Evolutionary conservation across 768 basidiomycete genomes (phyloP).

Genomic region (Hygrocybe coccinea): DNA sequence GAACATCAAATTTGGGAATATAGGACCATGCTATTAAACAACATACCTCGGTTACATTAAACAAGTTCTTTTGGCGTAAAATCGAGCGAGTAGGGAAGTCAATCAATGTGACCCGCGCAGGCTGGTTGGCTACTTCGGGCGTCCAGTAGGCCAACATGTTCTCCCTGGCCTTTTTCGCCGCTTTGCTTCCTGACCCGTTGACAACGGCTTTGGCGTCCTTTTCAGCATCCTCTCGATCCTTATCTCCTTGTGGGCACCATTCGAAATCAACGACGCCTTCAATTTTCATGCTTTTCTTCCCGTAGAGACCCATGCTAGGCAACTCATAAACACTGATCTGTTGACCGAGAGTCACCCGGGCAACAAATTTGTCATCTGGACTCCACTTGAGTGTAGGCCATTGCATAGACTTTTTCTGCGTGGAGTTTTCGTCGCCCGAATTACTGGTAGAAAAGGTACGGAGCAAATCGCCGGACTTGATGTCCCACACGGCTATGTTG

Average conservation of each 20-base stretch:
- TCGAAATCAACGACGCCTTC: slow-evolving; percentile 98
- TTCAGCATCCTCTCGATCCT: slow-evolving; percentile 71
- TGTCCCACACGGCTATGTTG: slow-evolving; percentile 97
- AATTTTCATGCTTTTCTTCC: slow-evolving; percentile 95
- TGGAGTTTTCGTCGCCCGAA: slow-evolving; percentile 48
- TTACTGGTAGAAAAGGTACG: slow-evolving; percentile 75
- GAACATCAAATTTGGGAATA: background rate
- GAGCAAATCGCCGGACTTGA: slow-evolving; percentile 86
- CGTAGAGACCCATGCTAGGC: slow-evolving; percentile 88
- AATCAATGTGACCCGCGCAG: slow-evolving; percentile 92
- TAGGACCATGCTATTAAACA: slow-evolving; percentile 3
- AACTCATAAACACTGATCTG: slow-evolving; percentile 97
- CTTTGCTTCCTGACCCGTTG: slow-evolving; percentile 38
- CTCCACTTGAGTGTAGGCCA: slow-evolving; percentile 99
- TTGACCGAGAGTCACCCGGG: slow-evolving; percentile 79
- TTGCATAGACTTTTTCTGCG: slow-evolving; percentile 74
- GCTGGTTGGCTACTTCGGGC: slow-evolving; percentile 93
- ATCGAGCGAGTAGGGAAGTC: slow-evolving; percentile 80
- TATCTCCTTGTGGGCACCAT: slow-evolving; percentile 93
- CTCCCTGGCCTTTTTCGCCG: slow-evolving; percentile 65
- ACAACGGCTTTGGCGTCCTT: slow-evolving; percentile 39
- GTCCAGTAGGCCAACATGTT: slow-evolving; percentile 98
- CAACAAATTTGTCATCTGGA: slow-evolving; percentile 92
- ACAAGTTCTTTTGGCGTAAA: slow-evolving; percentile 91
- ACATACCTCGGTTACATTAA: slow-evolving; percentile 93